Percentiles rank a stretch among this genome's conserved stretches.
Evolutionary conservation across 495 filamentous ascomycete species (phyloP).

Genomic region (Mytilinidion resinicola): DNA sequence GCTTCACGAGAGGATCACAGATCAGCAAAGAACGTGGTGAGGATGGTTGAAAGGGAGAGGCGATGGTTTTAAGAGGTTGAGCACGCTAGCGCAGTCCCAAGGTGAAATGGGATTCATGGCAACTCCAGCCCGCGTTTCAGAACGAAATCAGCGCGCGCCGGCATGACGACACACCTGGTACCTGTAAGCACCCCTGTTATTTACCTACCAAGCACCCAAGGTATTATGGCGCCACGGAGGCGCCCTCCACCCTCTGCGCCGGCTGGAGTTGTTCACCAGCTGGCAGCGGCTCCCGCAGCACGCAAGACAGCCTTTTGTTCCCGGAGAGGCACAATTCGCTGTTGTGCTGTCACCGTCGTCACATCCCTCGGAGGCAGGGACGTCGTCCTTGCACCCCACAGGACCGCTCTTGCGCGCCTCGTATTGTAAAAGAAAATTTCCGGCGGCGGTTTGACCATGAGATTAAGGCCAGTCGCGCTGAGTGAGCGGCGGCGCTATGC

Average conservation of each 20-base stretch:
- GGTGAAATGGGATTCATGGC: no score
- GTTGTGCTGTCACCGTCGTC: background rate
- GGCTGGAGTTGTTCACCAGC: background rate
- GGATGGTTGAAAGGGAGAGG: slow-evolving; percentile 4
- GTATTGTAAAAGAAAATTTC: no score
- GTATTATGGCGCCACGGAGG: background rate
- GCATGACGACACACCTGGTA: background rate
- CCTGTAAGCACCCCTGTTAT: background rate
- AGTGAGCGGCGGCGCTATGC: no score
- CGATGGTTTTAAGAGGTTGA: slow-evolving; percentile 16
- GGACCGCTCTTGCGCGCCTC: no score
- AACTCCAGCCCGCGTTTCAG: no score
- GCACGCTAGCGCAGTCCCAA: background rate
- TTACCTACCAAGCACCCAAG: background rate
- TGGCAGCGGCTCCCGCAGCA: background rate
- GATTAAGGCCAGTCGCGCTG: no score
- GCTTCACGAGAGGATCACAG: slow-evolving; percentile 19
- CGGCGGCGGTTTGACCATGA: no score
- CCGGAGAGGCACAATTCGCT: background rate
- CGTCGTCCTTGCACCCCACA: background rate
- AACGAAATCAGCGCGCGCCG: background rate
- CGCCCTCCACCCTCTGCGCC: background rate
- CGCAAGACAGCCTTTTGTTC: background rate
- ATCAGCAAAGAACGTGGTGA: slow-evolving; percentile 28
- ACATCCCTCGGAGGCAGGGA: background rate